Conservation (phyloP, 2,329 filamentous ascomycete species). For the Alternaria ethzedia region DNA sequence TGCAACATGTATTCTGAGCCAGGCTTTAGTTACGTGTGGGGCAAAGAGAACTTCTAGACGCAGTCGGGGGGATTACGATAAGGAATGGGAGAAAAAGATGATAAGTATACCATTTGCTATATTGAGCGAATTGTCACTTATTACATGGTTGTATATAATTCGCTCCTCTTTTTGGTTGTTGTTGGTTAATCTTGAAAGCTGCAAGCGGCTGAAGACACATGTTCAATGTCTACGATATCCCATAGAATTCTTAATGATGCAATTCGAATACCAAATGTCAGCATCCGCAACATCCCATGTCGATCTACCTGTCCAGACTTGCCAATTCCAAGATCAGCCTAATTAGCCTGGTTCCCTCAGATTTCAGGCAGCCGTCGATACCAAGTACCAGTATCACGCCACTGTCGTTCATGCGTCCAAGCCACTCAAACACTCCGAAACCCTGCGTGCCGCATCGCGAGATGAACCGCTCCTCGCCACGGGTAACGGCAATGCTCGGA, state of each 20-base stretch:
- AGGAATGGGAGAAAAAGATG: not conserved
- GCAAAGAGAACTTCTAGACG: conserved; percentile 70
- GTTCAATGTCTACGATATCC: conserved; percentile 7
- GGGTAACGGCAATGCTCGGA: not conserved
- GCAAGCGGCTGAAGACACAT: conserved; percentile 8
- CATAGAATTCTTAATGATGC: conserved; percentile 2
- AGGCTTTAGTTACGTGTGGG: conserved; percentile 72
- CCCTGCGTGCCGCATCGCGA: conserved; percentile 6
- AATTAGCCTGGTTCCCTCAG: not conserved
- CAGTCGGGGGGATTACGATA: not conserved
- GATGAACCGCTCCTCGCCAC: not conserved
- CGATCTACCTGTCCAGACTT: not conserved
- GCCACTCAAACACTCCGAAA: conserved; percentile 15
- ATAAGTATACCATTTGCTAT: conserved; percentile 17
- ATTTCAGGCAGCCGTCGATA: not conserved
- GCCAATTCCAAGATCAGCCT: not conserved
- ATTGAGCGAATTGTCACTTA: conserved; percentile 16
- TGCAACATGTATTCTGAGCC: conserved; percentile 89
- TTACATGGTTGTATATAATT: conserved; percentile 25
- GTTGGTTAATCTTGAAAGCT: conserved; percentile 4
- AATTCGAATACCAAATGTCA: not conserved
- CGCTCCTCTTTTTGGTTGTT: conserved; percentile 6
- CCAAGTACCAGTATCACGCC: conserved; percentile 1
- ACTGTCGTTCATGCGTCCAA: conserved; percentile 12
- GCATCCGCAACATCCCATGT: not conserved